Conservation (phyloP, 192 early-diverging fungal genomes). For the Irineochytrium annulatum region DNA sequence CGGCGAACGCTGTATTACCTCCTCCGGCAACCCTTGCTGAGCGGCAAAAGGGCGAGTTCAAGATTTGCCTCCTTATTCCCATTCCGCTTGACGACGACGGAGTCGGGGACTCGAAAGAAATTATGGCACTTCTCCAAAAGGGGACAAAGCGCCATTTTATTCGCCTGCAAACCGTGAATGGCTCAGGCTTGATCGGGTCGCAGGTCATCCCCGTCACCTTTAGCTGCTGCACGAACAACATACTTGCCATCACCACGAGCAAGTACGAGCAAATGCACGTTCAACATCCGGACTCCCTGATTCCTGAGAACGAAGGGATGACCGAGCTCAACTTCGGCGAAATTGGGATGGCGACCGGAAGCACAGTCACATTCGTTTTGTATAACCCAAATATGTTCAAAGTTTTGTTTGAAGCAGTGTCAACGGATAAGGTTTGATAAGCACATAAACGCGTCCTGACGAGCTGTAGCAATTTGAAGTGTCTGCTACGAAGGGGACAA, state of each 20-base stretch:
- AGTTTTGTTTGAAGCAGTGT: constrained; percentile 15
- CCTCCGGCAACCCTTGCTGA: not conserved
- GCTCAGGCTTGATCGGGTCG: constrained; percentile 16
- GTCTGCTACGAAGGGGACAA: constrained; percentile 10
- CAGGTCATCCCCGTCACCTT: constrained; percentile 31
- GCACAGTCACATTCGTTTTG: constrained; percentile 19
- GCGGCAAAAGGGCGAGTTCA: constrained; percentile 8
- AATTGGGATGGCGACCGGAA: constrained; percentile 33
- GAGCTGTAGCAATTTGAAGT: not conserved
- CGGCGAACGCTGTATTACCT: not conserved
- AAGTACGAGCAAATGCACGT: constrained; percentile 11
- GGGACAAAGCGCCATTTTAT: constrained; percentile 18
- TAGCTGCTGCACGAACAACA: constrained; percentile 18
- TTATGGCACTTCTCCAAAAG: constrained; percentile 14
- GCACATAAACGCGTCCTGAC: not conserved
- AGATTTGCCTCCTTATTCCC: constrained; percentile 16
- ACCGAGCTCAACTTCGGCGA: constrained; percentile 43
- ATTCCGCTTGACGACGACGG: constrained; percentile 15
- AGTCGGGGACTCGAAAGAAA: constrained; percentile 11
- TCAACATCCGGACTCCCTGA: constrained; percentile 17
- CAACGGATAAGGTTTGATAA: not conserved
- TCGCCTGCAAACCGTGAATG: constrained; percentile 24
- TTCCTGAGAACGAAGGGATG: constrained; percentile 26
- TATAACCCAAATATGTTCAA: constrained; percentile 44
- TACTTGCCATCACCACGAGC: constrained; percentile 15